phyloP scores from a whole-genome alignment of 2,329 filamentous ascomycete genomes.

The Pleoardoris graminearum region DNA sequence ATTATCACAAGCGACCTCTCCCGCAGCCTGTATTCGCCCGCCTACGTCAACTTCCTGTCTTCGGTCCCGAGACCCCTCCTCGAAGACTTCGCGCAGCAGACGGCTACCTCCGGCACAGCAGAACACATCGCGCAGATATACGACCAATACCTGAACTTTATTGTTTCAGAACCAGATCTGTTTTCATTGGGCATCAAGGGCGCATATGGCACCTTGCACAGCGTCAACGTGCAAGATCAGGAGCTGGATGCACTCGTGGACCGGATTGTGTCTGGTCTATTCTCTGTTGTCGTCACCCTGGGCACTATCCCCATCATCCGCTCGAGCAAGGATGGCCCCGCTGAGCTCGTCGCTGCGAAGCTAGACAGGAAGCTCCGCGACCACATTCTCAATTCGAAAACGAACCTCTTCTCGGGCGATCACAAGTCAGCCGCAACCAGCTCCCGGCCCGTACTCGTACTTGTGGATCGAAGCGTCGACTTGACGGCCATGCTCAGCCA shows the following conservation, averaged over 20 bases:
- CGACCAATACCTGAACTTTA: constrained; percentile 97
- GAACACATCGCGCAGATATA: constrained; percentile 91
- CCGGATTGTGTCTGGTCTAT: constrained; percentile 91
- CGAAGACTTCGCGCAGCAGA: constrained; percentile 91
- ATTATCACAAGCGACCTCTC: constrained; percentile 83
- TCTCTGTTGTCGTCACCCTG: constrained; percentile 98
- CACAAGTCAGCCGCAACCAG: constrained; percentile 62
- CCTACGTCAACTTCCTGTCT: constrained; percentile 95
- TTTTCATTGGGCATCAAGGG: constrained; percentile 94
- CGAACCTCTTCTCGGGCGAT: constrained; percentile 84
- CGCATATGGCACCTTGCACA: constrained; percentile 96
- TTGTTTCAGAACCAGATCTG: constrained; percentile 91
- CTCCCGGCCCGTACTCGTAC: constrained; percentile 80
- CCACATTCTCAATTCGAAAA: constrained; percentile 95
- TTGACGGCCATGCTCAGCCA: constrained; percentile 98
- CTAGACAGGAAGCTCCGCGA: constrained; percentile 94
- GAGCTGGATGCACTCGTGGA: constrained; percentile 87
- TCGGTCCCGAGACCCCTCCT: constrained; percentile 87
- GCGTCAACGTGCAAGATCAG: constrained; percentile 84
- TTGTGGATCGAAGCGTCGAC: constrained; percentile 94
- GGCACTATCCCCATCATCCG: constrained; percentile 96
- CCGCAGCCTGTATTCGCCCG: constrained; percentile 83
- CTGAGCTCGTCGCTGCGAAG: constrained; percentile 91
- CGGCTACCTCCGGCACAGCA: constrained; percentile 79
- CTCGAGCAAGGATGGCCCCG: constrained; percentile 88